Base-by-base conservation (phyloP, 805 yeast species). In the Lipomyces kockii region DNA sequence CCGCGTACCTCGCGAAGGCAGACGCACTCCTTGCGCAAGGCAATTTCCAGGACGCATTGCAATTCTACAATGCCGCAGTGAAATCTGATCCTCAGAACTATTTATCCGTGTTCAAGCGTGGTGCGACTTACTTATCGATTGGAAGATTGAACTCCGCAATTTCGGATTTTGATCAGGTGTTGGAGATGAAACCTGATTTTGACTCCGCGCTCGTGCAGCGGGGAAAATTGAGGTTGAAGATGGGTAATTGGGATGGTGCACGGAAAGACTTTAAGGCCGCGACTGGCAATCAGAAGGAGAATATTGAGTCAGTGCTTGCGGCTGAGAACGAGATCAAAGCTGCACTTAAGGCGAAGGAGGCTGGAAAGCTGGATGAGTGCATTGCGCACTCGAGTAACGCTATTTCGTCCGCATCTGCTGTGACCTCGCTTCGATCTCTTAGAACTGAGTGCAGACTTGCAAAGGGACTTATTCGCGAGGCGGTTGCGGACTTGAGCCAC, bases 61-160 rank as follows among this genome's bases (percentile, higher is more conserved):
- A 63, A 32, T 64, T 53, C 43, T 75, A 73, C 60, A 78, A 78
- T 62, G 66, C 68, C 14, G 78, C 76, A 3, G 71, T 77, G 17
- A 58, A 71, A 27, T 58, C 66, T 3, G 74, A 74, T 29, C 78
- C 78, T 34, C 51, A 62, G 8, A 74, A 76, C 67, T 75, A 73
- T 63, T 58, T 78, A 63, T 75, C 76, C 29, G 69, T 74, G 35
- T 80, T 77, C 73, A 76, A 77, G 67, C 76, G 83, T 20, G 81
- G 80, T 8, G 76, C 78, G 2, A 78, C 79, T 54, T 74, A 76
- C 57, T 73, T 79, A 32, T 75, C 79, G 1, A 67, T 76, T 34
- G 80, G 81, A 25, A 72, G 72, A 37, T 78, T 78, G 34, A 58
- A 59, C 37, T 75, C 73, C 61, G 83, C 83, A 1, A 66, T 80